Base-by-base conservation (phyloP, 2,329 filamentous ascomycete species). In the Alternaria panax region DNA sequence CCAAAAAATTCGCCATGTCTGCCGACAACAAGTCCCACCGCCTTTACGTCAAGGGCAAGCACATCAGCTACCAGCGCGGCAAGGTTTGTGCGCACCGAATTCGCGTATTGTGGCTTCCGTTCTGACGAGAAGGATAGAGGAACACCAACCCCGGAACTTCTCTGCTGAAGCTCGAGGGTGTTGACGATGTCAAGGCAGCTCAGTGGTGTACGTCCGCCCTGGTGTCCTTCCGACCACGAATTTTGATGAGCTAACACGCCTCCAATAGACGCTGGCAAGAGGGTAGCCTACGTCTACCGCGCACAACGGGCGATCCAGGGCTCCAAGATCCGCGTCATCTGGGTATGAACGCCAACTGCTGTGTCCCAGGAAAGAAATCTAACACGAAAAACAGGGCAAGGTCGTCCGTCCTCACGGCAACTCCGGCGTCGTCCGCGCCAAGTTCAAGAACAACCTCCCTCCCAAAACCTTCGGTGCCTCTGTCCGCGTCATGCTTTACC, bases 131-230 rank as follows among this genome's bases (percentile, higher is more conserved):
- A 57, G 67, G 90, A 82, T 94, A 96, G 87, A 91, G 92, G 85
- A 90, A 87, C 85, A 93, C 90, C 81, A 93, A 91, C 87, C 90
- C 94, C 76, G 90, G 90, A 85, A 96, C 92, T 67, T 87, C 92
- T 81, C 87, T 98, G 84, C 91, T 99, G 86, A 95, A 97, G 90
- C 96, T 99, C 79, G 94, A 99, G 88, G 94, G 94, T 83, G 95
- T 98, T 78, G 93, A 96, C 78, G 88, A 92, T 87, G 88, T 91
- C 79, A 86, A 92, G 78, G 92, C 90, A 80, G 94, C 95, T 83
- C 92, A 90, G 63, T 73, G 97, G 91, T 99, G 50, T 52, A 52
- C 20, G 50, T 52, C 45, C 30, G 45, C 45, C 32, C 28, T 22
- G n/a, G 24, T 48, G 30, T 24, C 28, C 28, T 22, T 34, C 20